Evolutionary conservation across 2,329 filamentous ascomycete genomes (phyloP), one percentile per base, ranked within the genome.

Genomic region (Claviceps quebecensis): DNA sequence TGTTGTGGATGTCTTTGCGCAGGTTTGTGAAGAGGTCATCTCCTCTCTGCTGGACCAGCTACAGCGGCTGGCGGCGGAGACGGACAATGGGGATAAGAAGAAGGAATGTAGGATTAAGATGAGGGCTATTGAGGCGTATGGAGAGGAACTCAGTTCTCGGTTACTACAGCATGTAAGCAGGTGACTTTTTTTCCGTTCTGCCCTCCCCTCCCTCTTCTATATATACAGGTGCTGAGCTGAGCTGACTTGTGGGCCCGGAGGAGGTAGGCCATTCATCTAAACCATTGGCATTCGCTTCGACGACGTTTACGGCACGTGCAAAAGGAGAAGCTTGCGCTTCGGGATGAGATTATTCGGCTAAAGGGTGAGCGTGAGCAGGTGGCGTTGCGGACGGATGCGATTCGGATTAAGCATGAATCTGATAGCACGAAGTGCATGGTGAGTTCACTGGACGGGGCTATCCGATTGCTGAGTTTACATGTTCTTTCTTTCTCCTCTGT

Each of bases 1-100:
- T 47, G 71, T 76, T 0, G 69, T 84, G 2, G 81, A 84, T 56
- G 80, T 84, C 1, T 68, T 84, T 39, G 70, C 74, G 5, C 75
- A 81, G 55, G 70, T 83, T 14, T 83, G 77, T 59, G 73, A 80
- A 37, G 80, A 84, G 58, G 71, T 82, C 36, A 68, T 82, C 19
- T 70, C 70, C n/a, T 65, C 69, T 2, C 74, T 69, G 14, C 60
- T 82, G 36, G 65, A 67, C 1, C 72, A 72, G 47, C 61, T 81
- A 2, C 66, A 72, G 44, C 69, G 74, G 36, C 65, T 69, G 9
- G 48, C 59, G 4, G 51, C 53, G 0, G 61, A 58, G 4, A 70
- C 70, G 1, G 70, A 72, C 23, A 71, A 75, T 29, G 58, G 69
- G 14, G 68, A 70, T 0, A 68, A 69, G 52, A 76, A 72, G 59